Evolutionary conservation across 352 stramenopile species (phyloP), one percentile per base, ranked within the genome.

Genomic region (Thraustochytrium sp.): DNA sequence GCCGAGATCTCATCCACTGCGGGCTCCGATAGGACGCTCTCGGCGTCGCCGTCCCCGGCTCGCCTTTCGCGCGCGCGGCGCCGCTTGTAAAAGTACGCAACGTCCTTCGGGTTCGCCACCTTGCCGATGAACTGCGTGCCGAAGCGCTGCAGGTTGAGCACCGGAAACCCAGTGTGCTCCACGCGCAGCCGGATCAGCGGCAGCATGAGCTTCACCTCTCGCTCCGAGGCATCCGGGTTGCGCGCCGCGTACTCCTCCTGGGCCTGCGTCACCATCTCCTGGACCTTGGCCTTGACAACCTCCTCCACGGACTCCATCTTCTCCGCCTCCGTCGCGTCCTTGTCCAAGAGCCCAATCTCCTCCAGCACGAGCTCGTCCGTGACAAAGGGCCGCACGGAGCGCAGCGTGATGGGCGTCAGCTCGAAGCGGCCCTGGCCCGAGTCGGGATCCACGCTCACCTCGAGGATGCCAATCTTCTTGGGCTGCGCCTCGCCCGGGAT

Each of bases 311-410:
- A 86, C 8, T 87, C 82, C 72, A 96, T 93, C 23, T 86, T 91
- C 16, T 92, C 89, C 3, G 94, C 89, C 65, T 95, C 88, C 3
- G 92, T 91, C 85, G 97, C 93, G 65, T 97, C 93, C 26, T 93
- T 91, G 86, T 98, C 93, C 2, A 98, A 85, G 5, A 61, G 76
- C 38, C 93, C 90, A 59, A 97, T 84, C 59, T 95, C 91, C n/a
- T 78, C 89, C 2, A 98, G 87, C 63, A 89, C 86, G 31, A 99
- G 86, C 49, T 98, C 93, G 16, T 88, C 90, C 85, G 97, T 93
- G 65, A 94, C 93, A 88, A 99, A 98, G 9, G 92, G 92, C 23
- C 96, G 92, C 11, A 98, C 94, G 42, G 92, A 94, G 56, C 91
- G 91, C 37, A 99, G 87, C 21, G 90, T 90, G 21, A 92, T 89